Evolutionary conservation across 2,329 filamentous ascomycete species (phyloP), one percentile per base, ranked within the genome.

Genomic region (Hirsutella minnesotensis): DNA sequence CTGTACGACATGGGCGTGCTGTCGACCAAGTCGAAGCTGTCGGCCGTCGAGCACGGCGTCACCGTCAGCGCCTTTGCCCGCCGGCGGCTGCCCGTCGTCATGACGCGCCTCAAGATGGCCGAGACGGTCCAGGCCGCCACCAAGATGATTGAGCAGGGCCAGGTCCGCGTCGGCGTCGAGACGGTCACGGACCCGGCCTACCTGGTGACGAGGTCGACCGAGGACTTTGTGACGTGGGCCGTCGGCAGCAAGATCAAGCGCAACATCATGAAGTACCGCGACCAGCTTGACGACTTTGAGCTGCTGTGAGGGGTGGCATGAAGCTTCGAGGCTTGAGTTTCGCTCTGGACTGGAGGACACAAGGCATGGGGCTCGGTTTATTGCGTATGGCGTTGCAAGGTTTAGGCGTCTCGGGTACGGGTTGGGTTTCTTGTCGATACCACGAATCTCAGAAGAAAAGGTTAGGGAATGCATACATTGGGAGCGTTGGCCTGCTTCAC

Each of bases 191-290:
- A 96, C 59, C 81, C 88, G 22, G 89, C 88, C 1, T 95, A 88
- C 56, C 64, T 95, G 42, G 87, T 96, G 8, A 92, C 86, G 31
- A 73, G 89, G 50, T 85, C 79, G 47, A 86, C 94, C 75, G 90
- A 96, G 66, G 90, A 96, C 65, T 95, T 94, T 60, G 84, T 96
- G 16, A 95, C 90, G 0, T 96, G 90, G 90, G 83, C 90, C 9
- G 86, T 94, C 55, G 87, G 86, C 46, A 94, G 86, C 64, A 95
- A 95, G 83, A 89, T 96, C 62, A 95, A 94, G 82, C 77, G 84
- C 59, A 92, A 88, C 59, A 94, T 95, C 50, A 81, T 95, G 77
- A 86, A 86, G 65, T 96, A 95, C 61, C 79, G 87, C 54, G 88
- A 95, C 64, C 86, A 94, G 70, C 65, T 95, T 65, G 90, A 96